Percentiles rank a stretch among this genome's conserved stretches.
Evolutionary conservation across 2,329 filamentous ascomycete genomes (phyloP).

Genomic region (Phaeosphaeria sp.): DNA sequence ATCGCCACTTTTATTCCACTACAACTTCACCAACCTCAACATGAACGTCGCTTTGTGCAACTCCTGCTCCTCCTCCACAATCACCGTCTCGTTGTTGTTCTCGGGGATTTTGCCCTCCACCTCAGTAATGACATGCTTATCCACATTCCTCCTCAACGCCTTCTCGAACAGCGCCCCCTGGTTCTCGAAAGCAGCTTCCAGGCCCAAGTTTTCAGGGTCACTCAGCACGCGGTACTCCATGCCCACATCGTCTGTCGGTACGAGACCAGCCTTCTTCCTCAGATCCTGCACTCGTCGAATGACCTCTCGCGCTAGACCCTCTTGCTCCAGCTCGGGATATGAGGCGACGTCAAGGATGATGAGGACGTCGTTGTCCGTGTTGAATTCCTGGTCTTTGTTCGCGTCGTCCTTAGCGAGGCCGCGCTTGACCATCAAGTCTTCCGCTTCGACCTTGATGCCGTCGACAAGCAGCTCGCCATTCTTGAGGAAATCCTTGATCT

Average conservation of each 20-base stretch:
- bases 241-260: constrained; percentile 91
- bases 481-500: constrained; percentile 80
- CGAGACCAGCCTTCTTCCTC: constrained; percentile 90
- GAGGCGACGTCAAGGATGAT: constrained; percentile 85
- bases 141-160: constrained; percentile 76
- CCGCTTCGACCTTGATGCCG: constrained; percentile 81
- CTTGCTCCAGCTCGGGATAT: constrained; percentile 84
- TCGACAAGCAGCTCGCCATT: constrained; percentile 81
- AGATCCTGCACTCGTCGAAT: constrained; percentile 91
- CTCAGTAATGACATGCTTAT: constrained; percentile 69
- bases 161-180: constrained; percentile 76
- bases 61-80: constrained; percentile 84
- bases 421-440: constrained; percentile 83
- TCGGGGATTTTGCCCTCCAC: constrained; percentile 65
- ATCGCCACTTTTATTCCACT: neutral
- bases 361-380: constrained; percentile 87
- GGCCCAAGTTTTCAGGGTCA: constrained; percentile 78
- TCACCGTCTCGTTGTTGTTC: constrained; percentile 63
- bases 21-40: constrained; percentile 77
- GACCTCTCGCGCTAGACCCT: constrained; percentile 89
- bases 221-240: constrained; percentile 88
- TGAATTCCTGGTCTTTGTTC: constrained; percentile 80
- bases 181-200: constrained; percentile 72
- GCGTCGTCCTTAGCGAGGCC: constrained; percentile 75
- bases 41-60: constrained; percentile 83